These are phyloP conservation scores for Dioscorea cayenensis DNA, from an alignment of 116 monocot genomes.

Conservation along the genomic window DNA sequence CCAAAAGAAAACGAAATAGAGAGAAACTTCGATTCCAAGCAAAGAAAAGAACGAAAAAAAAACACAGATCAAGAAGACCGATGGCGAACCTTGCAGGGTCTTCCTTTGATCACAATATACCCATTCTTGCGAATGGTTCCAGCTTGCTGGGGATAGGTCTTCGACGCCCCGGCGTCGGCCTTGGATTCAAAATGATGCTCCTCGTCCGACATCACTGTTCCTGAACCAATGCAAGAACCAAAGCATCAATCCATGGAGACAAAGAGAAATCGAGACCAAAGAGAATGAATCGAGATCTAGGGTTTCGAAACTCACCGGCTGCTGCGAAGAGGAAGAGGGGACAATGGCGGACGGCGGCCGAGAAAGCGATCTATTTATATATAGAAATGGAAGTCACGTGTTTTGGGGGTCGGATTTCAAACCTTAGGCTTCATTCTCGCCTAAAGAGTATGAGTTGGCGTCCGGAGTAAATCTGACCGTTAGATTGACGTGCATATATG, in stretches of 20 bases:
- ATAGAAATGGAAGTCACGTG: too few species aligned
- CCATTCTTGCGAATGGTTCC: conserved; percentile 77
- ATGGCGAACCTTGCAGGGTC: conserved; percentile 62
- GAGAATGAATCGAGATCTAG: background rate
- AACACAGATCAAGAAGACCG: background rate
- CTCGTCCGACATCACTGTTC: conserved; percentile 58
- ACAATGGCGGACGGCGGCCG: background rate
- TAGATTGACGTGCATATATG: background rate
- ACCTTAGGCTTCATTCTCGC: background rate
- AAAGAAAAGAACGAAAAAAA: background rate
- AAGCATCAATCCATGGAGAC: background rate
- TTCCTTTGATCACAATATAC: conserved; percentile 62
- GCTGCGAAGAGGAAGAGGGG: conserved; percentile 1
- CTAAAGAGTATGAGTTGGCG: background rate
- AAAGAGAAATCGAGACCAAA: background rate
- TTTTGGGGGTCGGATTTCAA: background rate
- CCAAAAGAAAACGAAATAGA: background rate
- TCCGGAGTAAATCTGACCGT: conserved; percentile 6
- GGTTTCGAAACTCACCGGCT: background rate
- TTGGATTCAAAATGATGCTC: conserved; percentile 82
- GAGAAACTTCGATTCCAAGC: background rate
- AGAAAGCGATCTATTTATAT: background rate
- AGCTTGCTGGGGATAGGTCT: conserved; percentile 77
- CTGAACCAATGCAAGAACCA: background rate
- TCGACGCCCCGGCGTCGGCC: conserved; percentile 72